Base-by-base conservation (phyloP, 2,329 filamentous ascomycete genomes). In the Epicoccum nigrum region DNA sequence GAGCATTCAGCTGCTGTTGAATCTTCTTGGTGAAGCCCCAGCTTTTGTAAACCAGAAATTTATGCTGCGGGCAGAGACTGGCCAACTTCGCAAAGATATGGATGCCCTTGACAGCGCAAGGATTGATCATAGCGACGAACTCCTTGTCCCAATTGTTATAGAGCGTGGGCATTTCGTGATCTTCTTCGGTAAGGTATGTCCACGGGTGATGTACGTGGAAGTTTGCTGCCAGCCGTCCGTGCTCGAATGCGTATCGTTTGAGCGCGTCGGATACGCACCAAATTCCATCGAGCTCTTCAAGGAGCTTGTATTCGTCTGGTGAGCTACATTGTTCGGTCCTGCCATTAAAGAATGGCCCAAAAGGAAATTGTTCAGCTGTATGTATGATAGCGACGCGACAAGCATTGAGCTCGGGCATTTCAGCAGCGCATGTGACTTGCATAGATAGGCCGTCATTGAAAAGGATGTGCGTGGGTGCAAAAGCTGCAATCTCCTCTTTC, bases 301-400 rank as follows among this genome's bases (percentile, higher is more conserved):
- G 40, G 7, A 50, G 46, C 20, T 27, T 39, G 4, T 7, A 13
- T 30, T 40, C 37, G 2, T 11, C 17, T 3, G n/a, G 37, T 19
- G 37, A 40, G 16, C 37, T 40, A 12, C 20, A 32, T 11, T 50
- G 46, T 8, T 39, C 39, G 17, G 39, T 32, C 33, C 44, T 42
- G 9, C 46, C 40, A n/a, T 39, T 39, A 25, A 32, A 15, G 31
- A 46, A 52, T 13, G 43, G 37, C 7, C 42, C 43, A 20, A 52
- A 52, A 32, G 43, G 49, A 12, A 52, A 32, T 25, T 52, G 49
- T 37, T 45, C 31, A n/a, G 49, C 44, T 12, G 49, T 43, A 16
- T 46, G 35, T 25, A 52, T 31, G 17, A 45, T n/a, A 1, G 15
- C 41, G 20, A 46, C 19, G 21, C 43, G 49, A 16, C 46, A 32